phyloP scores from a whole-genome alignment of 2,329 filamentous ascomycete species.

The Juglanconis sp. region DNA sequence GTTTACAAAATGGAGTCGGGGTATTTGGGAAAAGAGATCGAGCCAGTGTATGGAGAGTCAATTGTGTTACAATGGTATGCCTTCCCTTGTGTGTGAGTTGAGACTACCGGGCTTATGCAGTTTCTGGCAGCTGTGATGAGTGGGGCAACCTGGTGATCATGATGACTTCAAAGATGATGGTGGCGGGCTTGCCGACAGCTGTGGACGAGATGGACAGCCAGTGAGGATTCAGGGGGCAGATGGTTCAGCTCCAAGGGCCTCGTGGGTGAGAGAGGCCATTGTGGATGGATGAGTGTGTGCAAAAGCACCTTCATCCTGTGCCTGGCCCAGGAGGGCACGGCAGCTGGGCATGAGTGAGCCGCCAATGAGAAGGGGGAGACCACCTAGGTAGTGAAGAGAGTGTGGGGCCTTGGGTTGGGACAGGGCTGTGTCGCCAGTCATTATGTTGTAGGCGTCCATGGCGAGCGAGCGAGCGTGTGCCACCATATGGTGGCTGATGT shows the following conservation, averaged over 20 bases:
- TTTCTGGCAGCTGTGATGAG: background rate
- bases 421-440: background rate
- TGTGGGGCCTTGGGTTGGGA: background rate
- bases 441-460: background rate
- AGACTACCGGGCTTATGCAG: background rate
- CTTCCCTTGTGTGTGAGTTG: background rate
- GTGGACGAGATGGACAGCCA: background rate
- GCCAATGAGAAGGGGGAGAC: background rate
- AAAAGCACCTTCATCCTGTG: background rate
- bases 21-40: background rate
- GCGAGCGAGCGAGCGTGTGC: background rate
- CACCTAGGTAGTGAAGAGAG: background rate
- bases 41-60: background rate
- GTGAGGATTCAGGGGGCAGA: background rate
- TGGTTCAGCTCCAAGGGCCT: background rate
- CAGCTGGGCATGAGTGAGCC: background rate
- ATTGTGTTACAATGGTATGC: background rate
- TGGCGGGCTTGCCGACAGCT: background rate
- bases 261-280: background rate
- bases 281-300: background rate
- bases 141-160: background rate
- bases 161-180: background rate
- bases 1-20: background rate
- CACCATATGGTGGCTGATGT: background rate
- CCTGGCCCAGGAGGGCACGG: background rate